phyloP scores from a whole-genome alignment of 306 rosid species.

The Acacia melanoxylon region DNA sequence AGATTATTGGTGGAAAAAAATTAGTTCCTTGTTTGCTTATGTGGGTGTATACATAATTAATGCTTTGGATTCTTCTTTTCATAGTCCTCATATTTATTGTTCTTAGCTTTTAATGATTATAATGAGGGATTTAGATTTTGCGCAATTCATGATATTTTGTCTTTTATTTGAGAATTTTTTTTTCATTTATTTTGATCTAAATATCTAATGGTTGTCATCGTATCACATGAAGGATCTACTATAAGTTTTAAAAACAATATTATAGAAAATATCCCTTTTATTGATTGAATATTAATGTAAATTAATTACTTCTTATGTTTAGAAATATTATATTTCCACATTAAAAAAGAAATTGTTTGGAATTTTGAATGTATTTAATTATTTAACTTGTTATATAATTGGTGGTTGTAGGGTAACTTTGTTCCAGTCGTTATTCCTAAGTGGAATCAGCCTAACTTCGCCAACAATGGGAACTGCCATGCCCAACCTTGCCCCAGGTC shows the following conservation, averaged over 20 bases:
- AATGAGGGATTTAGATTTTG: too few relatives aligned
- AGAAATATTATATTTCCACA: not conserved
- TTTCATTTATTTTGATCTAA: too few relatives aligned
- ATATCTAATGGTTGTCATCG: too few relatives aligned
- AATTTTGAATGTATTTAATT: not conserved
- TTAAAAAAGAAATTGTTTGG: not conserved
- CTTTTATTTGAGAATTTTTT: too few relatives aligned
- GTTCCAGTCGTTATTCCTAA: constrained; percentile 66
- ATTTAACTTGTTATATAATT: not conserved
- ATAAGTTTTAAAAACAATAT: too few relatives aligned
- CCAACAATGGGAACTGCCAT: constrained; percentile 91
- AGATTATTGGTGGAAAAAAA: not conserved
- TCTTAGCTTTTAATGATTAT: too few relatives aligned
- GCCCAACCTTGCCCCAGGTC: constrained; percentile 93
- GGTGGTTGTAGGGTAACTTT: constrained; percentile 61
- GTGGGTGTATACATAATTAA: too few relatives aligned
- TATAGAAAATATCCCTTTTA: not conserved
- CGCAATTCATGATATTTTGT: not conserved
- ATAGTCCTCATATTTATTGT: not conserved
- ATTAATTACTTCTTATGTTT: not conserved
- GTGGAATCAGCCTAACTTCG: constrained; percentile 77
- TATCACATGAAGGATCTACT: too few relatives aligned
- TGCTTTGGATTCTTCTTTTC: not conserved
- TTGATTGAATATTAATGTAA: not conserved
- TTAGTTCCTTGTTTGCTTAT: too few relatives aligned